phyloP scores from a whole-genome alignment of 2,329 filamentous ascomycete species.

The Colletotrichum lupini region DNA sequence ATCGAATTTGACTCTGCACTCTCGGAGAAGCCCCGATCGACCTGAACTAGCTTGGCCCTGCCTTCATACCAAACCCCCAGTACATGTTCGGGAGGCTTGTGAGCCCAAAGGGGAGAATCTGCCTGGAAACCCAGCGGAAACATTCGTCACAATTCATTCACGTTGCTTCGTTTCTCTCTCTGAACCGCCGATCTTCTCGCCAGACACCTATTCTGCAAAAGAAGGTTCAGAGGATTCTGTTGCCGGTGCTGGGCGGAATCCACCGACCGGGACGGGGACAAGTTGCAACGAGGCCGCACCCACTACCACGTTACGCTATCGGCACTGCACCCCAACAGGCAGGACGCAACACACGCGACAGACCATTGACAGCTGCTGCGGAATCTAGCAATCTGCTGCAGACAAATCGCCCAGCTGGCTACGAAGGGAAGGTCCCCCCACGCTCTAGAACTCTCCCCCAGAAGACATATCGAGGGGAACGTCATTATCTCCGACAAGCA shows the following conservation, averaged over 20 bases:
- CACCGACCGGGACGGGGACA: conserved; percentile 9
- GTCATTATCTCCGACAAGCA: conserved; percentile 10
- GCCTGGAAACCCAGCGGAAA: not conserved
- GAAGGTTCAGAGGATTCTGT: not conserved
- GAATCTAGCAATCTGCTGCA: not conserved
- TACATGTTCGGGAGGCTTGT: not conserved
- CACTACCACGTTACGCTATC: conserved; percentile 12
- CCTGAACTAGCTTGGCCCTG: not conserved
- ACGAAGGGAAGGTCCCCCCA: conserved; percentile 10
- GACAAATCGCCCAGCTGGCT: not conserved
- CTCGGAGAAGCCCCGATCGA: not conserved
- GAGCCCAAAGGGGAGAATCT: not conserved
- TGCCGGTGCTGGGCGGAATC: conserved; percentile 10
- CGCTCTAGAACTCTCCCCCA: not conserved
- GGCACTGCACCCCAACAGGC: not conserved
- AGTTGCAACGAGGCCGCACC: not conserved
- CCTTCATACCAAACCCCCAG: not conserved
- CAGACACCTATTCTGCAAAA: not conserved
- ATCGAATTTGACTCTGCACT: not conserved
- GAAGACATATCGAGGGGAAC: not conserved
- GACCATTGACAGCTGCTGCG: too few relatives aligned
- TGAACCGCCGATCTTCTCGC: not conserved
- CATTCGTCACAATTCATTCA: not conserved
- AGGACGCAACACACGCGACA: not conserved
- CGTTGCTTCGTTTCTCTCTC: conserved; percentile 7